These are phyloP conservation scores for Claviceps pusilla DNA, from an alignment of 2,329 filamentous ascomycete genomes.

Conservation along the genomic window DNA sequence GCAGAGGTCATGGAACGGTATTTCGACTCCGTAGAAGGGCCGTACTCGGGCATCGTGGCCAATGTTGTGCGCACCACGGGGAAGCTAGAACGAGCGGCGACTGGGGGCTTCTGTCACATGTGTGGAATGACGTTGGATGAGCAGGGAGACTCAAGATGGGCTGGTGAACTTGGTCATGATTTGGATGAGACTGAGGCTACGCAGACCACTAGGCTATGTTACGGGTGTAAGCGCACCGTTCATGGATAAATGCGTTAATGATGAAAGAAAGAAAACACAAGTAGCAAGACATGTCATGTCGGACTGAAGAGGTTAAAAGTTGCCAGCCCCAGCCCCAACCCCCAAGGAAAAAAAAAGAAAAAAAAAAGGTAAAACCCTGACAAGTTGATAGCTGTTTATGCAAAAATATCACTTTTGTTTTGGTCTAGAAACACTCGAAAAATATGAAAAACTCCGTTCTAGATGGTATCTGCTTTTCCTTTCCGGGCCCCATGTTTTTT, in stretches of 20 bases:
- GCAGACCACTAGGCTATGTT: constrained; percentile 39
- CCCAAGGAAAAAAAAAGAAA: background rate
- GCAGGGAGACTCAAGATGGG: constrained; percentile 47
- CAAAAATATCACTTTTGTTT: background rate
- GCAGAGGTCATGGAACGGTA: constrained; percentile 83
- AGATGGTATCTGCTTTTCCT: constrained; percentile 6
- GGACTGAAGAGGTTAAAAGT: too few species aligned
- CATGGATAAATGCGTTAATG: constrained; percentile 25
- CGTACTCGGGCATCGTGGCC: constrained; percentile 80
- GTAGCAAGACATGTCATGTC: too few species aligned
- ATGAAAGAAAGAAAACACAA: background rate
- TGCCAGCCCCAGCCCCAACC: background rate
- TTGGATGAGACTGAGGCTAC: constrained; percentile 9
- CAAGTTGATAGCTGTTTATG: background rate
- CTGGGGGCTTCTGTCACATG: constrained; percentile 40
- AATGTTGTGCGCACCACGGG: constrained; percentile 90
- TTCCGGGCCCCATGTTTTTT: background rate
- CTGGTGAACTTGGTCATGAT: constrained; percentile 41
- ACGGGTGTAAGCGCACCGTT: constrained; percentile 57
- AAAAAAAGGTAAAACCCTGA: background rate
- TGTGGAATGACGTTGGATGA: constrained; percentile 55
- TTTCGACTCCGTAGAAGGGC: constrained; percentile 64
- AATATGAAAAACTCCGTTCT: constrained; percentile 5
- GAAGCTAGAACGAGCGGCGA: constrained; percentile 48
- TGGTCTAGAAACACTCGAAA: background rate